Evolutionary conservation across 345 rosid species (phyloP).

Genomic region (Syzygium grande): DNA sequence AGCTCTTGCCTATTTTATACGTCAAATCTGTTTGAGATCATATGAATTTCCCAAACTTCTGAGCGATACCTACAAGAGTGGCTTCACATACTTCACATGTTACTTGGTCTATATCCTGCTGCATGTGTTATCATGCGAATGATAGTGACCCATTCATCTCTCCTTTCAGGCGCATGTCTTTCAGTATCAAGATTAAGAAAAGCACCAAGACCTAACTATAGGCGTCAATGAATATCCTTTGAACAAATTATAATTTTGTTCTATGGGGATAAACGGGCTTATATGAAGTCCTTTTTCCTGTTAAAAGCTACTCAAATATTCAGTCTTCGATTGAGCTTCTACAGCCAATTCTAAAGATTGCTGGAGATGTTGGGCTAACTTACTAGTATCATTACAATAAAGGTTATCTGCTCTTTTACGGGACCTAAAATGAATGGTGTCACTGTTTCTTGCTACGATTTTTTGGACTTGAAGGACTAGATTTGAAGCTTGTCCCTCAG

Average conservation of each 20-base stretch:
- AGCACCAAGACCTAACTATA: not conserved
- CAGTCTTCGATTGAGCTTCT: too few species aligned
- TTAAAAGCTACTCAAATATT: not conserved
- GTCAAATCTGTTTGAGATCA: not conserved
- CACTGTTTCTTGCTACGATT: not conserved
- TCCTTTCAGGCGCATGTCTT: not conserved
- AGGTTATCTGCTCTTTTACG: too few species aligned
- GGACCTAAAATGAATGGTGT: too few species aligned
- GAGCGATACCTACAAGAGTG: not conserved
- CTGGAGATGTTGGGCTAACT: too few species aligned
- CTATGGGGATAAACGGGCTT: not conserved
- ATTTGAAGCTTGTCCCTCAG: not conserved
- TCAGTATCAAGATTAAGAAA: not conserved
- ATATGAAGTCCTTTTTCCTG: not conserved
- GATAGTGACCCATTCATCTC: not conserved
- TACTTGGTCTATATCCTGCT: not conserved
- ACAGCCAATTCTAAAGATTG: too few species aligned
- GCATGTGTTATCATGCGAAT: not conserved
- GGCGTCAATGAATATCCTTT: not conserved
- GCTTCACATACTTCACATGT: not conserved
- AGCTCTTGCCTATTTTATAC: not conserved
- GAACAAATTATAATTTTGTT: not conserved
- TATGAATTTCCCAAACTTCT: too few species aligned
- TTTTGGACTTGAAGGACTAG: not conserved
- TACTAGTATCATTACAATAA: too few species aligned